phyloP scores from a whole-genome alignment of 257 asterid species.

The Ligustrum vulgare region DNA sequence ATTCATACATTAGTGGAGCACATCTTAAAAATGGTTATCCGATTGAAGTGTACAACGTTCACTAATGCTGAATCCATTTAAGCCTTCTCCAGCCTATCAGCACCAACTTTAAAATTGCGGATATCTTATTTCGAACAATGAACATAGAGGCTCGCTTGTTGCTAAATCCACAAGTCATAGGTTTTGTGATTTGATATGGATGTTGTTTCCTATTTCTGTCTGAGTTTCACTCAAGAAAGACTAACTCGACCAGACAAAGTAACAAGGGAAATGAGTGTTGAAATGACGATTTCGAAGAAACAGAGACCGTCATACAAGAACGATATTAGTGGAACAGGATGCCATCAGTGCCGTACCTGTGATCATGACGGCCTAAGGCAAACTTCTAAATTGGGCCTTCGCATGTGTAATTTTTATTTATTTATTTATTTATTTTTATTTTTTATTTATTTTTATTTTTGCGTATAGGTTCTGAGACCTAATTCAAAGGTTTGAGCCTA shows the following conservation, averaged over 20 bases:
- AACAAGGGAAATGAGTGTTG: not conserved
- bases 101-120: not conserved
- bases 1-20: not conserved
- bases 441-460: no score
- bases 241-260: not conserved
- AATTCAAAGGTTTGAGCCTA: no score
- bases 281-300: not conserved
- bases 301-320: not conserved
- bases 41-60: not conserved
- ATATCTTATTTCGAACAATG: no score
- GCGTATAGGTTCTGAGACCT: no score
- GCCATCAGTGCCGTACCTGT: no score
- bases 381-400: no score
- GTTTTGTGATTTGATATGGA: no score
- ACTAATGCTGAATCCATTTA: not conserved
- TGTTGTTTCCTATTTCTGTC: not conserved
- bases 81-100: not conserved
- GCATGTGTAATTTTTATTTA: no score
- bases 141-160: not conserved
- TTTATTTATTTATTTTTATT: no score
- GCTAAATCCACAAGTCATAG: not conserved
- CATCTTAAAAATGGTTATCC: not conserved
- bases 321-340: not conserved
- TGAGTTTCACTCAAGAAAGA: not conserved
- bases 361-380: no score